Percentiles rank a stretch among this genome's conserved stretches.
Evolutionary conservation across 164 flowering plant species (phyloP).

Genomic region (Saururus chinensis): DNA sequence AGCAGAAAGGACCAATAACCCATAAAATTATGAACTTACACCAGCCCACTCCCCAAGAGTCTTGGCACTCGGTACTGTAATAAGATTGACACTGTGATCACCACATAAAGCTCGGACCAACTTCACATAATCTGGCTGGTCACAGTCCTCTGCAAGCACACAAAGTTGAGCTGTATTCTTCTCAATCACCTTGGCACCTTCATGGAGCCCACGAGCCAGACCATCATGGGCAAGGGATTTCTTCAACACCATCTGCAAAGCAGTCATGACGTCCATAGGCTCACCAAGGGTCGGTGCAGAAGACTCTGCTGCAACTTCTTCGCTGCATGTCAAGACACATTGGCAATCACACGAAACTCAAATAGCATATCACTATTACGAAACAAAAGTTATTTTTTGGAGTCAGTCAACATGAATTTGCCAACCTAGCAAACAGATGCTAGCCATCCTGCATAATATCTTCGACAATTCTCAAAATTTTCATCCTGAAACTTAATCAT

Average conservation of each 20-base stretch:
- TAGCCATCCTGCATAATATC: too few relatives aligned
- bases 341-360: too few relatives aligned
- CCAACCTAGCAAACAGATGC: too few relatives aligned
- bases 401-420: too few relatives aligned
- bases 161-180: constrained; percentile 70
- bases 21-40: constrained; percentile 17
- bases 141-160: constrained; percentile 68
- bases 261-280: constrained; percentile 50
- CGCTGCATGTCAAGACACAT: too few relatives aligned
- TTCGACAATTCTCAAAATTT: too few relatives aligned
- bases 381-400: too few relatives aligned
- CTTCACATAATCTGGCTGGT: constrained; percentile 66
- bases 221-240: constrained; percentile 68
- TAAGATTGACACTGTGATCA: constrained; percentile 50
- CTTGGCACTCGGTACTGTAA: constrained; percentile 63
- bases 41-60: constrained; percentile 85
- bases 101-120: constrained; percentile 65
- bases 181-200: constrained; percentile 66
- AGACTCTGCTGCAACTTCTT: too few relatives aligned
- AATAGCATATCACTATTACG: too few relatives aligned
- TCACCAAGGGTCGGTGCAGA: constrained; percentile 16
- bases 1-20: too few relatives aligned
- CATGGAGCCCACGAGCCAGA: constrained; percentile 55
- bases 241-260: constrained; percentile 47
- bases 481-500: too few relatives aligned